Conservation (phyloP, 1,284 basidiomycete genomes). For the Fomitopsis palustris region DNA sequence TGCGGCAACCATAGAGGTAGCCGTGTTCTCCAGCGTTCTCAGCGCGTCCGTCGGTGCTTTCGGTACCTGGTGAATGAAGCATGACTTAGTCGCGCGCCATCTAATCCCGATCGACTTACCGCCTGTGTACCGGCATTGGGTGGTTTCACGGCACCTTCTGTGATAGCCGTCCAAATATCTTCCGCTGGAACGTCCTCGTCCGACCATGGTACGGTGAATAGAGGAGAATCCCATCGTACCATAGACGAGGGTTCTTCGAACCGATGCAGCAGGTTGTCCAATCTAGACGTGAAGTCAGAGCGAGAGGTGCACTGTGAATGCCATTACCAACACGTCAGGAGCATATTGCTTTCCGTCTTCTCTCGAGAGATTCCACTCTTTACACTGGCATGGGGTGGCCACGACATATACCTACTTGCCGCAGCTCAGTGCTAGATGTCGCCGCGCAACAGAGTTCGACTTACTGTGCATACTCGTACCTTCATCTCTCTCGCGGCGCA, state of each 20-base stretch:
- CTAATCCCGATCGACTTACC: constrained; percentile 41
- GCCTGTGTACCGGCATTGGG: constrained; percentile 85
- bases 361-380: constrained; percentile 69
- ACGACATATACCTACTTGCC: constrained; percentile 68
- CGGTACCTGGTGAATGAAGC: constrained; percentile 45
- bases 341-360: constrained; percentile 53
- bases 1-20: constrained; percentile 61
- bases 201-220: constrained; percentile 81
- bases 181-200: constrained; percentile 69
- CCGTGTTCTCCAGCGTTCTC: constrained; percentile 72
- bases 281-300: constrained; percentile 39
- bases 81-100: not conserved
- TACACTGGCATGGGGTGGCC: constrained; percentile 76
- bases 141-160: constrained; percentile 76
- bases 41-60: constrained; percentile 83
- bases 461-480: constrained; percentile 83
- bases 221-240: constrained; percentile 95
- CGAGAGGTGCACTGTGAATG: not conserved
- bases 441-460: constrained; percentile 28
- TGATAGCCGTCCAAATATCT: constrained; percentile 81
- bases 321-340: constrained; percentile 64
- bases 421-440: not conserved
- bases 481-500: constrained; percentile 91
- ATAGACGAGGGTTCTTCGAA: constrained; percentile 97
- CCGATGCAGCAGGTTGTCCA: constrained; percentile 86